A percentile compares a stretch with the other conserved stretches of the same genome.
Conservation (phyloP, 1,139 yeast genomes). For the Wickerhamiella infanticola region DNA sequence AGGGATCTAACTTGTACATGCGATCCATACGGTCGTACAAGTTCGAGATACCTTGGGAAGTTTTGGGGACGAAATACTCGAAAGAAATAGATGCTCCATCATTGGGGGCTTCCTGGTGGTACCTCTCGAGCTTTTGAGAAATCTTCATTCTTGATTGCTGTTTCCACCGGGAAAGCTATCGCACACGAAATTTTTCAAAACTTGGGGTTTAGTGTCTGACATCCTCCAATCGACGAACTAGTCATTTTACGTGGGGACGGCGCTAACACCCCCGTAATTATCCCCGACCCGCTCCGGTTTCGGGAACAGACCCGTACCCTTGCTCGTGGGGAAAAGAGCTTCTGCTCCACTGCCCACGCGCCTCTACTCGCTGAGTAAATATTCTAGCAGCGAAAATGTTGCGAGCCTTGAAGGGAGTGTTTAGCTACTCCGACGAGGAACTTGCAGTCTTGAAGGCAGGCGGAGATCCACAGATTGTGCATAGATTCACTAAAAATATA, state of each 20-base stretch:
- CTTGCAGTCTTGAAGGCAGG: constrained; percentile 5
- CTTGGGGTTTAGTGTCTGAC: too few relatives aligned
- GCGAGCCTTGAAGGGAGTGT: not conserved
- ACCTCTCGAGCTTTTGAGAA: constrained; percentile 26
- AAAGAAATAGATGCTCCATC: constrained; percentile 62
- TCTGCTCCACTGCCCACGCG: too few relatives aligned
- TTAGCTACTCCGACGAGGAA: constrained; percentile 7
- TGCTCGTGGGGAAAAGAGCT: too few relatives aligned
- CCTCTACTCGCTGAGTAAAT: too few relatives aligned
- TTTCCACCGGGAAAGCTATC: not conserved
- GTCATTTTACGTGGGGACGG: too few relatives aligned
- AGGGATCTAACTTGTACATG: constrained; percentile 86
- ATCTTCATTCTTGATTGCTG: constrained; percentile 23
- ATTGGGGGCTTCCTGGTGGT: constrained; percentile 19
- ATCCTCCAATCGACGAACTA: too few relatives aligned
- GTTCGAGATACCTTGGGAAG: constrained; percentile 92
- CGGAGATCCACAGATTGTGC: constrained; percentile 15
- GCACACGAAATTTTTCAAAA: not conserved
- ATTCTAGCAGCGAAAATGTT: not conserved
- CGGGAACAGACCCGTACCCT: too few relatives aligned
- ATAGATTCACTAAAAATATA: constrained; percentile 10
- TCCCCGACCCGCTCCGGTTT: too few relatives aligned
- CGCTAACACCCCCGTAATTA: too few relatives aligned
- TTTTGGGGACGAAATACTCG: constrained; percentile 96
- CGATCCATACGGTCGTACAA: constrained; percentile 94